phyloP scores from a whole-genome alignment of 2,329 filamentous ascomycete genomes.

The Diaporthe aspalathi region DNA sequence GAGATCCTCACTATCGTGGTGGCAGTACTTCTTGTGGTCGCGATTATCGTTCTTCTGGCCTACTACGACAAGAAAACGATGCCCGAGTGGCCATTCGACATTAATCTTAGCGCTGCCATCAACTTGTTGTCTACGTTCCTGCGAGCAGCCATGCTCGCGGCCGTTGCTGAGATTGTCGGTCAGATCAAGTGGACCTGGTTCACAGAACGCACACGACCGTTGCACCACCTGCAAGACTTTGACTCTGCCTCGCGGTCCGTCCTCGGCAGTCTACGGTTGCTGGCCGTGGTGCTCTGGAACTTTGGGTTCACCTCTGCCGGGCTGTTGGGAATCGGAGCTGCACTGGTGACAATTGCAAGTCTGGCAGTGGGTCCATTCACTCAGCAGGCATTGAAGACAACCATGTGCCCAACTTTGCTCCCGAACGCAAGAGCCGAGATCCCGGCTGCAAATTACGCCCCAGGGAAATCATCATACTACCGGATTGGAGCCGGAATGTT shows the following conservation, averaged over 20 bases:
- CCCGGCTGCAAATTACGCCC: constrained; percentile 31
- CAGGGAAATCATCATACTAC: constrained; percentile 39
- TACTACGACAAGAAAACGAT: constrained; percentile 32
- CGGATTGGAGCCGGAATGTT: constrained; percentile 41
- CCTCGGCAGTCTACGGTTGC: constrained; percentile 44
- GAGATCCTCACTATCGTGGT: constrained; percentile 35
- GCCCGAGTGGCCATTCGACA: constrained; percentile 43
- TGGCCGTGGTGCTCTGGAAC: constrained; percentile 39
- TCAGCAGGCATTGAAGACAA: constrained; percentile 46
- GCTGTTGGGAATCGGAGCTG: constrained; percentile 40
- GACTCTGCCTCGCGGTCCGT: constrained; percentile 48
- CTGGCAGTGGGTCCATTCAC: constrained; percentile 47
- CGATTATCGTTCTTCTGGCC: constrained; percentile 33
- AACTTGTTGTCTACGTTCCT: constrained; percentile 40
- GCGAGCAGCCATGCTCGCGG: constrained; percentile 45
- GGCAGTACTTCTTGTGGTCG: constrained; percentile 27
- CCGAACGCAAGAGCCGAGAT: constrained; percentile 26
- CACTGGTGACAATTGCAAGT: constrained; percentile 45
- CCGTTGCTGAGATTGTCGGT: constrained; percentile 47
- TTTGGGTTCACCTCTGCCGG: constrained; percentile 36
- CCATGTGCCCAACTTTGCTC: constrained; percentile 41
- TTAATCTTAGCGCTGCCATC: constrained; percentile 43
- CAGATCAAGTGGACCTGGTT: constrained; percentile 51
- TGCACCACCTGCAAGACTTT: constrained; percentile 47
- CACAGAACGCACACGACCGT: constrained; percentile 42